Conservation (phyloP, 2,329 filamentous ascomycete species). For the Penicillium verrucosum region DNA sequence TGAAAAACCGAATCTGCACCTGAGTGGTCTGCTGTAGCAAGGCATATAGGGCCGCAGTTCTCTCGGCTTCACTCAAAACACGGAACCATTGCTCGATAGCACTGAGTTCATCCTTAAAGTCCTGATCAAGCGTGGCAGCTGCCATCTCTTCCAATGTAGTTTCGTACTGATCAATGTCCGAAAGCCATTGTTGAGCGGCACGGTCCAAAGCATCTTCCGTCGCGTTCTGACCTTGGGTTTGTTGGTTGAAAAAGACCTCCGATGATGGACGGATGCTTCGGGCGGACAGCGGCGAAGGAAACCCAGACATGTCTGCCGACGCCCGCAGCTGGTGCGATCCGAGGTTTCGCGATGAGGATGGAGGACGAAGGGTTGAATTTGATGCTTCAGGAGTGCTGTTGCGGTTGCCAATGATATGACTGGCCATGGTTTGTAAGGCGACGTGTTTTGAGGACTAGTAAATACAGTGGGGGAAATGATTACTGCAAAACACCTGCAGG, state of each 20-base stretch:
- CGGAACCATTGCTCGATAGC: slow-evolving; percentile 99
- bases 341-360: slow-evolving; percentile 75
- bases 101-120: slow-evolving; percentile 98
- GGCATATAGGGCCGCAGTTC: slow-evolving; percentile 91
- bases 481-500: slow-evolving; percentile 66
- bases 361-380: slow-evolving; percentile 75
- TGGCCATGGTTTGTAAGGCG: slow-evolving; percentile 50
- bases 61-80: slow-evolving; percentile 92
- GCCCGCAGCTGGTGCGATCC: slow-evolving; percentile 83
- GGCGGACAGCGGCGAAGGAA: slow-evolving; percentile 67
- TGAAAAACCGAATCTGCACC: slow-evolving; percentile 98
- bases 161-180: slow-evolving; percentile 98
- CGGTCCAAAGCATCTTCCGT: slow-evolving; percentile 86
- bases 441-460: slow-evolving; percentile 27
- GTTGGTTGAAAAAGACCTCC: slow-evolving; percentile 83
- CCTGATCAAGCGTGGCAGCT: slow-evolving; percentile 94
- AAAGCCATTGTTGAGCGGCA: slow-evolving; percentile 96
- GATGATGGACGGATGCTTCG: slow-evolving; percentile 88
- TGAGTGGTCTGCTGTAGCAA: slow-evolving; percentile 97
- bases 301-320: slow-evolving; percentile 91
- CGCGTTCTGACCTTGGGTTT: slow-evolving; percentile 64
- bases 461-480: slow-evolving; percentile 37
- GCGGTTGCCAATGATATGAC: slow-evolving; percentile 72
- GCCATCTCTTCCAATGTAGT: slow-evolving; percentile 99
- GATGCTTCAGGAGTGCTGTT: slow-evolving; percentile 96